These are phyloP conservation scores for Cucurbita pepo DNA, from an alignment of 306 rosid species.

Conservation along the genomic window DNA sequence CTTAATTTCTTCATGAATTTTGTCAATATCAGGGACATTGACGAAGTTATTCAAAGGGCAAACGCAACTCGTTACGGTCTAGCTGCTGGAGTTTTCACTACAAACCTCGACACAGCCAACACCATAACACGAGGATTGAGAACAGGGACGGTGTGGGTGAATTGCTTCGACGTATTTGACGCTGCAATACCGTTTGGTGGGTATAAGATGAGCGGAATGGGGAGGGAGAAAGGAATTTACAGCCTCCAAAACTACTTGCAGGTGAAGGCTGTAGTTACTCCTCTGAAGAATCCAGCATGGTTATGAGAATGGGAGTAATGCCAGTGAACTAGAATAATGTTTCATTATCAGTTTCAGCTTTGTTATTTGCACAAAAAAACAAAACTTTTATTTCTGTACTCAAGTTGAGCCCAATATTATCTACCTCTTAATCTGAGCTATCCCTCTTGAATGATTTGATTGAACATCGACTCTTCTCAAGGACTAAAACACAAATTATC, in stretches of 20 bases:
- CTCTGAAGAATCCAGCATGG: conserved; percentile 71
- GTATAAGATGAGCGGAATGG: conserved; percentile 85
- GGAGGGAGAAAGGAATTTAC: conserved; percentile 80
- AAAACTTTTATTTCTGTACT: neutral
- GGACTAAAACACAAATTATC: neutral
- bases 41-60: conserved; percentile 57
- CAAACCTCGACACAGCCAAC: conserved; percentile 43
- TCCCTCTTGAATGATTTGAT: neutral
- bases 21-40: conserved; percentile 33
- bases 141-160: conserved; percentile 77
- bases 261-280: conserved; percentile 75
- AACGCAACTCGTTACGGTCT: conserved; percentile 51
- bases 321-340: neutral
- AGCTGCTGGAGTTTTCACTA: conserved; percentile 85
- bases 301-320: conserved; percentile 15
- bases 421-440: neutral
- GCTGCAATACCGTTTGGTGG: conserved; percentile 96
- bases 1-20: neutral
- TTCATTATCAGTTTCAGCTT: neutral
- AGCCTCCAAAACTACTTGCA: conserved; percentile 72
- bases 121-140: conserved; percentile 55
- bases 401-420: neutral
- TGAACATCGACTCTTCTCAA: neutral
- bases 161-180: conserved; percentile 84
- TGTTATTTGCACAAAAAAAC: neutral